phyloP scores from a whole-genome alignment of 441 rosid genomes.

The Pelargonium cotyledonis region DNA sequence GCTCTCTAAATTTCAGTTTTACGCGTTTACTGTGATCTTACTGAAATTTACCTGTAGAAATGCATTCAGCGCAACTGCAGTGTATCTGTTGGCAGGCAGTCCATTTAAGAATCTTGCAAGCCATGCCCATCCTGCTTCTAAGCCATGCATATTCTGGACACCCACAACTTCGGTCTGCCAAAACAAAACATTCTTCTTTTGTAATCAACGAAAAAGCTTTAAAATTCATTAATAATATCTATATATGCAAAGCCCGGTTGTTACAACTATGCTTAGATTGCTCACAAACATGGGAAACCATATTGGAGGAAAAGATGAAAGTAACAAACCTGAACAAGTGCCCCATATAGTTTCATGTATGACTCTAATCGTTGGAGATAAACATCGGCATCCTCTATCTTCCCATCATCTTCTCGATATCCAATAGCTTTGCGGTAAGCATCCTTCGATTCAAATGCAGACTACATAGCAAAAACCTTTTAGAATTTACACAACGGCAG shows the following conservation, averaged over 20 bases:
- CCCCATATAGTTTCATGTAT: slow-evolving; percentile 75
- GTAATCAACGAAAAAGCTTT: slow-evolving; percentile 5
- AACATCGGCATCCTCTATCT: slow-evolving; percentile 38
- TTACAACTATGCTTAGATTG: neutral
- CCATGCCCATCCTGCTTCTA: slow-evolving; percentile 90
- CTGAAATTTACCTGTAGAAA: slow-evolving; percentile 53
- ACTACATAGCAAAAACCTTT: slow-evolving; percentile 33
- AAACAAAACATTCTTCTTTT: slow-evolving; percentile 16
- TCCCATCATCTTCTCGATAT: slow-evolving; percentile 41
- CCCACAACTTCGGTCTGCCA: slow-evolving; percentile 59
- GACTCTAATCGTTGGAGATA: slow-evolving; percentile 51
- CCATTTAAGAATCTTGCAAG: slow-evolving; percentile 61
- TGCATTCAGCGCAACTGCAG: slow-evolving; percentile 64
- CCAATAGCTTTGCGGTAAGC: slow-evolving; percentile 52
- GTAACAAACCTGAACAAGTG: slow-evolving; percentile 73
- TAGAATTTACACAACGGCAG: slow-evolving; percentile 8
- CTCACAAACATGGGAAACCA: neutral
- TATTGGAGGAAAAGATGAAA: slow-evolving; percentile 4
- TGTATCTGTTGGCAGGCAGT: slow-evolving; percentile 61
- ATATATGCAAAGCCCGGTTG: neutral
- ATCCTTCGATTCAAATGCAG: slow-evolving; percentile 54
- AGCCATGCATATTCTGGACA: slow-evolving; percentile 52
- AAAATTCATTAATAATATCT: neutral
- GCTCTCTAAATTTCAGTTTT: neutral
- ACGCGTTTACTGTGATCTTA: neutral